Evolutionary conservation across 805 yeast species (phyloP).

Genomic region (Sugiyamaella chiloensis): DNA sequence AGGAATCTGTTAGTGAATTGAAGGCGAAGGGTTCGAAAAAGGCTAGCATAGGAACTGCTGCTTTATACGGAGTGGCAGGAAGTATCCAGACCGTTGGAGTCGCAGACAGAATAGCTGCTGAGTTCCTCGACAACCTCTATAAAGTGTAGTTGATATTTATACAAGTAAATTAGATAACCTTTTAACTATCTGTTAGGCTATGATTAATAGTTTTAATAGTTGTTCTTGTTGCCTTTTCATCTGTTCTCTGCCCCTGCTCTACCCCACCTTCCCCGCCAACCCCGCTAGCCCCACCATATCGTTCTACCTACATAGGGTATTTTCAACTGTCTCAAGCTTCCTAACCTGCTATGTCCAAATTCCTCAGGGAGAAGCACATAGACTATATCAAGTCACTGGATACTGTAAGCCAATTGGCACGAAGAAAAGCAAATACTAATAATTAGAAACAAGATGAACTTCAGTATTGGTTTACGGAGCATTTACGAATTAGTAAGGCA

Average conservation of each 20-base stretch:
- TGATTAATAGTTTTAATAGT: too few species aligned
- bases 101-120: conserved; percentile 74
- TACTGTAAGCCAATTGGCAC: conserved; percentile 24
- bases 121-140: conserved; percentile 78
- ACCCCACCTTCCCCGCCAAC: too few species aligned
- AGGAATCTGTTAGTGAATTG: conserved; percentile 43
- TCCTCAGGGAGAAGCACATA: conserved; percentile 52
- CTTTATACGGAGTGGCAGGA: conserved; percentile 93
- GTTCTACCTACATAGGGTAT: too few species aligned
- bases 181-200: too few species aligned
- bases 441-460: conserved; percentile 49
- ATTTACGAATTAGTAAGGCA: conserved; percentile 60
- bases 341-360: too few species aligned
- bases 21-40: conserved; percentile 28
- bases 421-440: neutral
- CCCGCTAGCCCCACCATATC: too few species aligned
- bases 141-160: conserved; percentile 38
- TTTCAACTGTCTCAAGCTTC: too few species aligned
- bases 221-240: too few species aligned
- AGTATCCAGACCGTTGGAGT: conserved; percentile 79
- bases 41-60: conserved; percentile 61
- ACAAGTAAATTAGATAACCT: too few species aligned
- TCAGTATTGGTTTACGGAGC: conserved; percentile 88
- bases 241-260: too few species aligned
- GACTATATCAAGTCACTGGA: conserved; percentile 55